Conservation (phyloP, 805 yeast genomes). For the Lipomyces yamadae region DNA sequence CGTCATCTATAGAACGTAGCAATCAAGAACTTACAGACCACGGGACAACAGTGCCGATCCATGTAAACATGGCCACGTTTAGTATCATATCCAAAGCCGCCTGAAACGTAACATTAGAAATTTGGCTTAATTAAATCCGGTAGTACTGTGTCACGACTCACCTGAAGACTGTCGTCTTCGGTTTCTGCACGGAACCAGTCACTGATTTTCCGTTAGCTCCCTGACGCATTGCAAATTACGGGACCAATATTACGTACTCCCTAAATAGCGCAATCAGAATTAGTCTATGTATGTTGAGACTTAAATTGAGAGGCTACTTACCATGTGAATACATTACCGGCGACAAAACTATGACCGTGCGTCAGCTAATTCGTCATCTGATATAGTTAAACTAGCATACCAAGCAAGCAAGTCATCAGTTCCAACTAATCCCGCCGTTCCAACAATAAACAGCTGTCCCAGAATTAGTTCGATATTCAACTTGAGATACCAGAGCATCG, state of each 20-base stretch:
- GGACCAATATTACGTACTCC: constrained; percentile 48
- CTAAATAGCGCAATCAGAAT: not conserved
- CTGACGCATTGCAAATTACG: not conserved
- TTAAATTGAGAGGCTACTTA: not conserved
- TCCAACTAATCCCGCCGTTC: constrained; percentile 65
- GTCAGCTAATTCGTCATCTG: not conserved
- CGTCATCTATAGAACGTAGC: not conserved
- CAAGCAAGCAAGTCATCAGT: constrained; percentile 74
- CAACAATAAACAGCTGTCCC: constrained; percentile 57
- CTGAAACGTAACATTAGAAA: constrained; percentile 43
- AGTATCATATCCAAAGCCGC: constrained; percentile 67
- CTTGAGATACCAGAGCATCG: not conserved
- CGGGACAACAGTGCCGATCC: constrained; percentile 72
- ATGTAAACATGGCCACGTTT: constrained; percentile 69
- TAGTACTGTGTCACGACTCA: not conserved
- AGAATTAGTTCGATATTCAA: too few relatives aligned
- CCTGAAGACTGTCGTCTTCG: constrained; percentile 59
- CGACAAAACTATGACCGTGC: constrained; percentile 53
- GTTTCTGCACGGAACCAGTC: constrained; percentile 66
- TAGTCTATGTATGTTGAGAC: not conserved
- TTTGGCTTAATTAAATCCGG: not conserved
- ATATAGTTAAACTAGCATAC: constrained; percentile 2
- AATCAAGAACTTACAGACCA: constrained; percentile 53
- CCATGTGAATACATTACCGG: constrained; percentile 74
- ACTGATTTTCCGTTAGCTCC: constrained; percentile 11